A percentile compares a stretch with the other conserved stretches of the same genome.
These are phyloP conservation scores for Trichothecium sympodiale DNA, from an alignment of 2,329 filamentous ascomycete species.

Conservation along the genomic window DNA sequence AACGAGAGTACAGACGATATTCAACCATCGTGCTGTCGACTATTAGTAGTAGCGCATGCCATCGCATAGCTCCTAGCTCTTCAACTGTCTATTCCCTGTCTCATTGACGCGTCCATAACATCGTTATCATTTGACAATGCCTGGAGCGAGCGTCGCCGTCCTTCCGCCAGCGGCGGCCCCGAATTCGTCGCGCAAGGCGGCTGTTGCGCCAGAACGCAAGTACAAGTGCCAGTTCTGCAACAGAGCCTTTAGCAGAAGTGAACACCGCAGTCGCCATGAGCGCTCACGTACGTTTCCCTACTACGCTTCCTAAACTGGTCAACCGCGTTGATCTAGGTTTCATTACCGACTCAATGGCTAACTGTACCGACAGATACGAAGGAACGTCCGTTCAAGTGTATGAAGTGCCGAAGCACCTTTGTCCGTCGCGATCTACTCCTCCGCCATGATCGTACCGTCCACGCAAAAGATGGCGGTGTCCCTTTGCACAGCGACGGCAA, in stretches of 20 bases:
- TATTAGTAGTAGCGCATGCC: background rate
- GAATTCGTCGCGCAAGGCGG: constrained; percentile 64
- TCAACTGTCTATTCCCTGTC: constrained; percentile 2
- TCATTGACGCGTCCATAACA: constrained; percentile 1
- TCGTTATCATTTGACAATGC: too few relatives aligned
- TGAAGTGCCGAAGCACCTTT: constrained; percentile 97
- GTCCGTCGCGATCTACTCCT: constrained; percentile 93
- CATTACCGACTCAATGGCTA: constrained; percentile 14
- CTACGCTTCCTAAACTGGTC: constrained; percentile 3
- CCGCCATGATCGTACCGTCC: constrained; percentile 94
- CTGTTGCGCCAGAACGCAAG: constrained; percentile 82
- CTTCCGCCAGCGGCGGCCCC: constrained; percentile 53
- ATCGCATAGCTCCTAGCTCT: constrained; percentile 2
- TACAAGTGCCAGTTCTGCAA: constrained; percentile 99
- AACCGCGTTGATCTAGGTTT: constrained; percentile 4
- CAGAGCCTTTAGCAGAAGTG: constrained; percentile 91
- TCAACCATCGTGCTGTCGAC: constrained; percentile 45
- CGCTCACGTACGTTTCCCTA: constrained; percentile 74
- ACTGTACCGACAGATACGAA: constrained; percentile 65
- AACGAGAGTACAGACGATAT: constrained; percentile 31
- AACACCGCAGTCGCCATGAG: constrained; percentile 94
- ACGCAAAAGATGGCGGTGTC: constrained; percentile 93
- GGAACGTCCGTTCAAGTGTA: constrained; percentile 95
- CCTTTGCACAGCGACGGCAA: constrained; percentile 92
- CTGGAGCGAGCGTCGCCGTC: constrained; percentile 57